phyloP scores from a whole-genome alignment of 202 grass and related monocot genomes.

The Dendrocalamus latiflorus region DNA sequence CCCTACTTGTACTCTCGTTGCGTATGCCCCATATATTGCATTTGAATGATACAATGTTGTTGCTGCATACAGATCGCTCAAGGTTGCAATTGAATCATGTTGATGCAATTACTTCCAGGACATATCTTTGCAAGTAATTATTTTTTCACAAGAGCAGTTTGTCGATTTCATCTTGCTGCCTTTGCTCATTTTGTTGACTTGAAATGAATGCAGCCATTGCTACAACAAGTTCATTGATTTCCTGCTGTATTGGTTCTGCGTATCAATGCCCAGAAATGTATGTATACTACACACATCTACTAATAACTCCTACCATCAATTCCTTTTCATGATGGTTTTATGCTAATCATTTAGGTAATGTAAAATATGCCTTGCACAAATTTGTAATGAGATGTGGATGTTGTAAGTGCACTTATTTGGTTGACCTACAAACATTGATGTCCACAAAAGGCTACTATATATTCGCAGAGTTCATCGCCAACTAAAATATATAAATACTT shows the following conservation, averaged over 20 bases:
- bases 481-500: conserved; percentile 2
- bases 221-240: conserved; percentile 68
- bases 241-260: conserved; percentile 74
- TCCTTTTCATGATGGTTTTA: background rate
- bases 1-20: background rate
- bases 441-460: conserved; percentile 7
- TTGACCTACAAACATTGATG: background rate
- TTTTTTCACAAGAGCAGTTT: conserved; percentile 4
- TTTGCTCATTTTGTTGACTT: conserved; percentile 17
- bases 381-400: background rate
- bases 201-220: conserved; percentile 70
- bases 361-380: background rate
- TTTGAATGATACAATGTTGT: conserved; percentile 20
- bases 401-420: background rate
- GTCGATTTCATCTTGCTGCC: background rate
- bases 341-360: background rate
- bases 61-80: conserved; percentile 61
- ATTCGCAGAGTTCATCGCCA: conserved; percentile 3
- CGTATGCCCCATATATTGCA: background rate
- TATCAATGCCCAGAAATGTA: conserved; percentile 63
- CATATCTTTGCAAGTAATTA: conserved; percentile 83
- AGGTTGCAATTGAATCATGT: conserved; percentile 60
- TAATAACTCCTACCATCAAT: background rate
- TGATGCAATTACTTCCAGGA: conserved; percentile 56
- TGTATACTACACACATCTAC: conserved; percentile 21